These are phyloP conservation scores for Aspergillus bertholletiae DNA, from an alignment of 495 filamentous ascomycete species.

Conservation along the genomic window DNA sequence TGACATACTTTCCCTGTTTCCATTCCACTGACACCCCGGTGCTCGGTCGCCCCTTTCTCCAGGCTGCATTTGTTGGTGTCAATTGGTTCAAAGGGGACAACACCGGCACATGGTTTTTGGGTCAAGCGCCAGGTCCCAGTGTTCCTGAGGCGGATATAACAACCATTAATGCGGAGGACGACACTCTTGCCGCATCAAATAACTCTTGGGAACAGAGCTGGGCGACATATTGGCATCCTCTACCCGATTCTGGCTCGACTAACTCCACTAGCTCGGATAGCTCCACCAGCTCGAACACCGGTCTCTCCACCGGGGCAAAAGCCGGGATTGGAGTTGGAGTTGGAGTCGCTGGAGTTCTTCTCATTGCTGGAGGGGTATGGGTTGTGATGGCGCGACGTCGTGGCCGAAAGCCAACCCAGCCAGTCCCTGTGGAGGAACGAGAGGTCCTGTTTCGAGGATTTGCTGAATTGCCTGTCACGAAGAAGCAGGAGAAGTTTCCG, in stretches of 20 bases:
- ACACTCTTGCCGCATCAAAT: not conserved
- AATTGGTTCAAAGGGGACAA: constrained; percentile 34
- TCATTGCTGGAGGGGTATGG: constrained; percentile 7
- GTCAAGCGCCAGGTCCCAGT: constrained; percentile 9
- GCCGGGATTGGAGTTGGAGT: constrained; percentile 8
- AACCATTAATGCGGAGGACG: not conserved
- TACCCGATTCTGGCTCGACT: not conserved
- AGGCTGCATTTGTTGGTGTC: constrained; percentile 53
- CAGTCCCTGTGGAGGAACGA: not conserved
- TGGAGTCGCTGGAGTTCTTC: constrained; percentile 3
- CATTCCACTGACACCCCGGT: constrained; percentile 24
- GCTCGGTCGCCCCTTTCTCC: constrained; percentile 54
- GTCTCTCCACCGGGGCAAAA: constrained; percentile 5
- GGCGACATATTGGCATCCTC: constrained; percentile 4
- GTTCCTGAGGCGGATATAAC: not conserved
- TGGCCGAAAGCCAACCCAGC: not conserved
- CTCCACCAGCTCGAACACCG: not conserved
- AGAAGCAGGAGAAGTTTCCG: not conserved
- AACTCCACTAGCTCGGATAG: not conserved
- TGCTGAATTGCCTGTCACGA: not conserved
- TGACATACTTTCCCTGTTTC: constrained; percentile 52
- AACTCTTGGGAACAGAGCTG: constrained; percentile 10
- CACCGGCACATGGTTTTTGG: constrained; percentile 12
- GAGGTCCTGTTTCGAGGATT: not conserved
- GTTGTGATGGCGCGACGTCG: not conserved